Evolutionary conservation across 306 rosid species (phyloP), one percentile per base, ranked within the genome.

Genomic region (Trifolium dubium): DNA sequence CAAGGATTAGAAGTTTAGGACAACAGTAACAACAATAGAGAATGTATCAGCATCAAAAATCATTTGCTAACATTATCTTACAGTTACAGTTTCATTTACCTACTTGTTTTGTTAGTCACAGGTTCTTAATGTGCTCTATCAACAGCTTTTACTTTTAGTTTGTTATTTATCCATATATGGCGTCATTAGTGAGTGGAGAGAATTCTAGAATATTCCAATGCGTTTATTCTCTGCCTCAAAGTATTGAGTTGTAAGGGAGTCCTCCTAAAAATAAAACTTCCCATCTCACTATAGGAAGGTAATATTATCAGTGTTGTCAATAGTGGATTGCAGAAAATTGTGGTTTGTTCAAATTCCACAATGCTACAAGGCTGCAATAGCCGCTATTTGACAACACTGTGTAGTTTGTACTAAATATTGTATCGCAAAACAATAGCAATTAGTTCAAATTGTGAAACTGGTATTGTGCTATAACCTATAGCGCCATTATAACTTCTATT

Each of bases 1-100:
- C 69, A 67, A 41, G 29, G 35, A 61, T 58, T 39, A 5, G 66
- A 72, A 67, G 64, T 12, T 58, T 28, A 58, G 37, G 64, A 58
- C 39, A 31, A 60, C 39, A 58, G 60, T 29, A 66, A 37, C 59
- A 76, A 35, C 35, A 74, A 15, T 8, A 68, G 15, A 56, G 5
- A 60, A 18, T 60, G 10, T 30, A 35, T 67, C 19, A 65, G 32
- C 72, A 46, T n/a, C 31, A 62, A 74, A 28, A 44, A 68, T 23
- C 55, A n/a, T 50, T 50, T 50, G 56, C 0, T 50, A 50, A 50
- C 56, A n/a, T 49, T 15, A 15, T 50, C 19, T 15, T 15, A 50
- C 15, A 15, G 8, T 15, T 15, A 50, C 15, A 15, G 8, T 15
- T 50, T 44, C 6, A 5, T 44, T 44, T 44, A 3, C 19, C 19